These are phyloP conservation scores for Erysiphe neolycopersici DNA, from an alignment of 2,329 filamentous ascomycete genomes.

Conservation along the genomic window DNA sequence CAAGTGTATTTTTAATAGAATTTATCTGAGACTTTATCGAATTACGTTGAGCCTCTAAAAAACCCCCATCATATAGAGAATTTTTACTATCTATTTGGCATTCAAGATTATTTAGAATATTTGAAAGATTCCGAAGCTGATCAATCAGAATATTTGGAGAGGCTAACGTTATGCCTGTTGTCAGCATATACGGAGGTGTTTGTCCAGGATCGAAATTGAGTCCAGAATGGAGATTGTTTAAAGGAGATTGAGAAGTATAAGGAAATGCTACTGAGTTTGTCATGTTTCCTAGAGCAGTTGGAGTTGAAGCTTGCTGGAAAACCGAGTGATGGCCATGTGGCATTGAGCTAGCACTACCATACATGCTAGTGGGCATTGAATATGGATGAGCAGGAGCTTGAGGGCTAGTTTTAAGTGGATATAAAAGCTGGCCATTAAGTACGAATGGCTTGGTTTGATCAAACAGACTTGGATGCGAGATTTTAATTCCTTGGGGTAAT, in stretches of 20 bases:
- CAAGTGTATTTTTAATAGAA: constrained; percentile 4
- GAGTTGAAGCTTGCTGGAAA: constrained; percentile 4
- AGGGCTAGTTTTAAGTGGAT: constrained; percentile 9
- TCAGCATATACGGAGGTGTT: constrained; percentile 2
- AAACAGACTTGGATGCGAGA: constrained; percentile 13
- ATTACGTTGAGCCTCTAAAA: constrained; percentile 19
- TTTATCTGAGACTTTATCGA: constrained; percentile 15
- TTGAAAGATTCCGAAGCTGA: constrained; percentile 17
- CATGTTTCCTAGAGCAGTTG: constrained; percentile 2
- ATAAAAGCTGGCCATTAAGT: constrained; percentile 12
- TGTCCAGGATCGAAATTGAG: constrained; percentile 1
- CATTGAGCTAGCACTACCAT: constrained; percentile 8
- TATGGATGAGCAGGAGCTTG: constrained; percentile 7
- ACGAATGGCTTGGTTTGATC: constrained; percentile 13
- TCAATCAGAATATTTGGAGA: constrained; percentile 5
- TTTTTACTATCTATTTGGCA: constrained; percentile 33
- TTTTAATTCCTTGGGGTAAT: constrained; percentile 8
- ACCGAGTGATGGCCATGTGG: constrained; percentile 2
- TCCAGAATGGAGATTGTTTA: constrained; percentile 3
- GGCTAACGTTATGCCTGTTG: constrained; percentile 2
- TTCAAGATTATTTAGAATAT: constrained; percentile 27
- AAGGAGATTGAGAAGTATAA: constrained; percentile 5
- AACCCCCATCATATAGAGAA: constrained; percentile 31
- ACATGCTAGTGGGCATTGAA: constrained; percentile 8
- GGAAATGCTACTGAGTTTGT: constrained; percentile 4